Evolutionary conservation across 2,329 filamentous ascomycete species (phyloP), one percentile per base, ranked within the genome.

Genomic region (Claviceps quebecensis): DNA sequence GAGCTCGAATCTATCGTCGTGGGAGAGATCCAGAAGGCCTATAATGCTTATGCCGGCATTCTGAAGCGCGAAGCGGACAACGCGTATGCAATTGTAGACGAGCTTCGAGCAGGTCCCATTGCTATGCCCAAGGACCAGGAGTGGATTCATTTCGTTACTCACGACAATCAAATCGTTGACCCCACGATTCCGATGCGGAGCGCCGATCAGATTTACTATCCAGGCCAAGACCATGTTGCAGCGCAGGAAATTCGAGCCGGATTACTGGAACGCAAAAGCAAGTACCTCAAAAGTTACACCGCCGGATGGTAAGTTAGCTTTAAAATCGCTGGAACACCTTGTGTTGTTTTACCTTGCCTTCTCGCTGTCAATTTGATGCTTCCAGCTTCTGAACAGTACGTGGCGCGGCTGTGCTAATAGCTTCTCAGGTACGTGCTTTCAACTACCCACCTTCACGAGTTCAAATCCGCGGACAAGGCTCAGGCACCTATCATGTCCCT

Each of bases 1-100:
- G 93, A 98, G 68, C 79, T 98, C 2, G 93, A 98, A 68, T 86
- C 88, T 0, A 97, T 98, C 56, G 88, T 98, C 1, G 88, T 98
- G 14, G 88, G 90, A 58, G 93, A 98, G 68, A 94, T 98, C 43
- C 93, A 98, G 64, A 97, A 97, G 67, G 89, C 93, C 0, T 97
- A 96, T 71, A 95, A 93, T 61, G 89, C 90, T 2, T 88, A 95
- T 59, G 87, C 90, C 23, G 86, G 84, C 50, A 95, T 97, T 56
- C 72, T 97, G 54, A 95, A 91, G 71, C 84, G 89, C 46, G 91
- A 97, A 64, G 86, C 88, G 9, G 89, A 95, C 57, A 83, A 87
- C 51, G 81, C 85, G 37, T 87, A 88, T 62, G 77, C 78, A 51
- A 77, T 87, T 2, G 78, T 91, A 11, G 88, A 95, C 53, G 85